phyloP scores from a whole-genome alignment of 2,329 filamentous ascomycete genomes.

The Penicillium sclerotigenum region DNA sequence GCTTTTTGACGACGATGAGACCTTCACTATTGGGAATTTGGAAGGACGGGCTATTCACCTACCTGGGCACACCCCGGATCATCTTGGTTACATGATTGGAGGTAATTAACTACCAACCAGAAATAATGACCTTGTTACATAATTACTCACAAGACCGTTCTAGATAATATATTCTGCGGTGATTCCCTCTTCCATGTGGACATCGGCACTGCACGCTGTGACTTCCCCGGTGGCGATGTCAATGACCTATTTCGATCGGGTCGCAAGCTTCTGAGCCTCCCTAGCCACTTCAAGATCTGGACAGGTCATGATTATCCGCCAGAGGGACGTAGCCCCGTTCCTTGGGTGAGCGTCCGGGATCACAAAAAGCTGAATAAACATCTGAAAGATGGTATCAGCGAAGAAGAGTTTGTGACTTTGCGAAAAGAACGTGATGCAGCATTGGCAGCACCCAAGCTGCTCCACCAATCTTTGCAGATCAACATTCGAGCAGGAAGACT shows the following conservation, averaged over 20 bases:
- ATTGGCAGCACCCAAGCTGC: constrained; percentile 46
- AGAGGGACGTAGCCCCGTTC: constrained; percentile 33
- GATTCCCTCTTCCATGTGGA: constrained; percentile 55
- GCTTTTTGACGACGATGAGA: constrained; percentile 56
- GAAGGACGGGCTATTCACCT: constrained; percentile 53
- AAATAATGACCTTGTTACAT: no score
- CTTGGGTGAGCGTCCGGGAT: constrained; percentile 47
- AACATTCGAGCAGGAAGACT: constrained; percentile 52
- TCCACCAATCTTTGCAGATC: constrained; percentile 53
- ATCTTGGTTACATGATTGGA: constrained; percentile 60
- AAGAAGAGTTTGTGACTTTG: constrained; percentile 47
- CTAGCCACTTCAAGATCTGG: constrained; percentile 50
- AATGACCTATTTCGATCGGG: constrained; percentile 46
- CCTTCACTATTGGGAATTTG: constrained; percentile 52
- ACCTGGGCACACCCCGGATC: constrained; percentile 62
- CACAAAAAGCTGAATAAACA: constrained; percentile 52
- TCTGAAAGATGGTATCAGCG: constrained; percentile 41
- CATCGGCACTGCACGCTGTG: constrained; percentile 53
- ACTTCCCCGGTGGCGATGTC: constrained; percentile 55
- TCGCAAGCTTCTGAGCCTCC: constrained; percentile 43
- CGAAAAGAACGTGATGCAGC: constrained; percentile 45
- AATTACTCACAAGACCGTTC: not conserved
- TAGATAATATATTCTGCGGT: constrained; percentile 52
- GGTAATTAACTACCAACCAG: constrained; percentile 16
- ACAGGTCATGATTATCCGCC: constrained; percentile 56